Evolutionary conservation across 305 asterid genomes (phyloP), one percentile per base, ranked within the genome.

Genomic region (Lippia alba): DNA sequence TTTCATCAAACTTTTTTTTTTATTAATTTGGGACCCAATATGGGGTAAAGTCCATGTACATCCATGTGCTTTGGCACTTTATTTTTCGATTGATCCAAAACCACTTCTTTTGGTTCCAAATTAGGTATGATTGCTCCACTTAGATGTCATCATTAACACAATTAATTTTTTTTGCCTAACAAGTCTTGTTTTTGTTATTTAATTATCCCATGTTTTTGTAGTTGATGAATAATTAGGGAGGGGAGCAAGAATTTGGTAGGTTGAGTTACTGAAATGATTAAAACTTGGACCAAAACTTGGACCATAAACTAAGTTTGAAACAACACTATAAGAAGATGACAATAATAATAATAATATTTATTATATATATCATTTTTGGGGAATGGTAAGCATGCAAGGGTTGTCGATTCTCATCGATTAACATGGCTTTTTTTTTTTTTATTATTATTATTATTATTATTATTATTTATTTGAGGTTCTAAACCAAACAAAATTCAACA

Each of bases 21-120:
- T 61, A 61, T 51, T 50, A 24, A 24, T 44, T 63, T 74, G 70
- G 81, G 81, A 12, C 87, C 84, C 76, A 69, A 72, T 55, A 8
- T 7, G 48, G 56, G 59, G 55, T 67, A 56, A 51, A 50, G 64
- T 70, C 70, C 74, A 41, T 66, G 67, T 30, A 48, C 60, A 19
- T 79, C 86, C 85, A 82, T 85, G 87, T 85, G 86, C 82, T 71
- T 71, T 54, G 49, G 14, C 53, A 53, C 78, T 69, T 80, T 61
- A 4, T 3, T 36, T 74, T 70, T 66, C 53, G 74, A 76, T 76
- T 76, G 65, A 79, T 32, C 56, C 30, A 46, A 66, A 51, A 64
- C 70, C 77, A 78, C 61, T 58, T 54, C n/a, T 50, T 75, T 69
- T 79, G 85, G 70, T 78, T 69, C 75, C 85, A 74, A 69, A 72